phyloP scores from a whole-genome alignment of 192 early-diverging fungal species.

The Backusella morwellensis region DNA sequence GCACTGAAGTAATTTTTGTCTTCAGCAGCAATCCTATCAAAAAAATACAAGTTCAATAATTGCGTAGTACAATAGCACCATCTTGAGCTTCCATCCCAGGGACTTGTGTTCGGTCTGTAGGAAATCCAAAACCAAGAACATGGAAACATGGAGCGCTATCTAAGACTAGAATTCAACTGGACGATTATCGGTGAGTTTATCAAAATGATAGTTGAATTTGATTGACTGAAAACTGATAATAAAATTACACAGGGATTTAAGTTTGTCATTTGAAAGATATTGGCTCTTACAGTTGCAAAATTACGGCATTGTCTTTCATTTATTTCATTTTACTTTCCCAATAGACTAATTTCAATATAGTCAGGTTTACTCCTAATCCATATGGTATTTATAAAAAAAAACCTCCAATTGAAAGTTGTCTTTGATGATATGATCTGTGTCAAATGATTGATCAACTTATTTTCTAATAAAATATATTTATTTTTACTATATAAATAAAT shows the following conservation, averaged over 20 bases:
- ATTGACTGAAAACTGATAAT: neutral
- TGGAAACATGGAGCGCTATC: neutral
- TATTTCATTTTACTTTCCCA: neutral
- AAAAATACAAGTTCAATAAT: neutral
- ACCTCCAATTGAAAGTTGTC: neutral
- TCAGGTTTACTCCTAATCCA: neutral
- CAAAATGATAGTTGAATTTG: neutral
- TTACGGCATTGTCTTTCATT: neutral
- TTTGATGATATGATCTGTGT: neutral
- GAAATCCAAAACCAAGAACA: neutral
- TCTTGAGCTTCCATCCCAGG: neutral
- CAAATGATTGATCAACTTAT: neutral
- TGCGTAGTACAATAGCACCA: neutral
- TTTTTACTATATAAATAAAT: constrained; percentile 6
- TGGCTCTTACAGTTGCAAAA: neutral
- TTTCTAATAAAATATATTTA: neutral
- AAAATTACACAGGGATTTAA: neutral
- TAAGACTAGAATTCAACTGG: neutral
- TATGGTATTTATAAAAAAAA: neutral
- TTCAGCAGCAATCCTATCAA: neutral
- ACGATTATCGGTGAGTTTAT: constrained; percentile 4
- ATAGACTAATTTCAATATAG: neutral
- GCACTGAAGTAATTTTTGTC: neutral
- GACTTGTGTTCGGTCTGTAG: neutral
- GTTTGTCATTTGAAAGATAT: neutral